phyloP scores from a whole-genome alignment of 495 filamentous ascomycete species.

The Hyaloscypha variabilis region DNA sequence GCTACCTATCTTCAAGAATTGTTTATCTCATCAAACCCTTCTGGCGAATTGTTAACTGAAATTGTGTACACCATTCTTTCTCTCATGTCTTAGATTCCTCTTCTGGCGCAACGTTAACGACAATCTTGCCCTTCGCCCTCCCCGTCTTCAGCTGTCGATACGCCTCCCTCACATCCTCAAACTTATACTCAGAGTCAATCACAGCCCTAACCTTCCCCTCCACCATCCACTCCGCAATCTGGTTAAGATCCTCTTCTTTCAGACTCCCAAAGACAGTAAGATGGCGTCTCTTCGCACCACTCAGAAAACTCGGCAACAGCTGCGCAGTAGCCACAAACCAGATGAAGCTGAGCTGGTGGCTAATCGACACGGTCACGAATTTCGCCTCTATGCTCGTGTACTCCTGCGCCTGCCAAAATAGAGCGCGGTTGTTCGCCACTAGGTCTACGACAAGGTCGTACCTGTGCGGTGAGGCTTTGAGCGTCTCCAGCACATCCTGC shows the following conservation, averaged over 20 bases:
- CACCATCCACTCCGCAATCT: constrained; percentile 60
- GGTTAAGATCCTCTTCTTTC: constrained; percentile 46
- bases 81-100: constrained; percentile 1
- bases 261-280: constrained; percentile 44
- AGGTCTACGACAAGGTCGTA: constrained; percentile 65
- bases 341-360: constrained; percentile 6
- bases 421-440: constrained; percentile 49
- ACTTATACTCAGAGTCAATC: constrained; percentile 61
- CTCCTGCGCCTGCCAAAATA: constrained; percentile 58
- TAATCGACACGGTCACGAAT: constrained; percentile 62
- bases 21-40: too few species aligned
- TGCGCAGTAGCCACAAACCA: neutral
- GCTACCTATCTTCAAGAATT: too few species aligned
- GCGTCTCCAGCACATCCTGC: constrained; percentile 46
- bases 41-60: too few species aligned
- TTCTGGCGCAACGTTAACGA: constrained; percentile 54
- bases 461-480: constrained; percentile 51
- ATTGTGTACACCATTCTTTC: constrained; percentile 1
- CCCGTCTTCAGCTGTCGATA: constrained; percentile 63
- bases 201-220: constrained; percentile 62
- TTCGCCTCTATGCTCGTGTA: constrained; percentile 54
- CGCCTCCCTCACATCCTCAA: constrained; percentile 62
- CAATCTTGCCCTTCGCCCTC: constrained; percentile 67
- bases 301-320: constrained; percentile 57
- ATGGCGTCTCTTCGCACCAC: constrained; percentile 64